Conservation (phyloP, 1,139 yeast species). For the Yamadazyma sp. region DNA sequence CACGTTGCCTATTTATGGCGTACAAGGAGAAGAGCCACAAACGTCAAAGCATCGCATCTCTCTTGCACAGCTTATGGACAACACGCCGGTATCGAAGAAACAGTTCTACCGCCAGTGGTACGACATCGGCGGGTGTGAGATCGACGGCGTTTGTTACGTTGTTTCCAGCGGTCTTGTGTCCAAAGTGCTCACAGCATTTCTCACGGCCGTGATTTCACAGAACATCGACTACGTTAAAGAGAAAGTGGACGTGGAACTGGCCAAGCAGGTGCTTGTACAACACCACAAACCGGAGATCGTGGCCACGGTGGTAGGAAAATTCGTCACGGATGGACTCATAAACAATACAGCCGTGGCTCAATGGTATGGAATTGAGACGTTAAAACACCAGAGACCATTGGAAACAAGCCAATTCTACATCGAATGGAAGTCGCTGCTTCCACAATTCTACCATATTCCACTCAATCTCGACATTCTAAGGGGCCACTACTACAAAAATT, state of each 20-base stretch:
- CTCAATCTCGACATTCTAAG: slow-evolving; percentile 50
- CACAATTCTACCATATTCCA: slow-evolving; percentile 60
- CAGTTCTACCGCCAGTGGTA: slow-evolving; percentile 60
- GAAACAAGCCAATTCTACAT: slow-evolving; percentile 49
- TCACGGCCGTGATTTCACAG: slow-evolving; percentile 52
- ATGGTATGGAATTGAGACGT: slow-evolving; percentile 62
- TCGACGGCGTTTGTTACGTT: slow-evolving; percentile 33
- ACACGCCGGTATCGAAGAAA: slow-evolving; percentile 54
- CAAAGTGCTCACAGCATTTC: slow-evolving; percentile 38
- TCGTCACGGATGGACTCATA: slow-evolving; percentile 2
- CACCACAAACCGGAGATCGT: slow-evolving; percentile 5
- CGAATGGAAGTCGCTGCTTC: slow-evolving; percentile 65
- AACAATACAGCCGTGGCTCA: slow-evolving; percentile 42
- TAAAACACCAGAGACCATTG: slow-evolving; percentile 35
- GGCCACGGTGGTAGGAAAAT: slow-evolving; percentile 10
- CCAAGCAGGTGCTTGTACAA: slow-evolving; percentile 1
- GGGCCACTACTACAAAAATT: slow-evolving; percentile 57
- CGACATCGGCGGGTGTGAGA: slow-evolving; percentile 54
- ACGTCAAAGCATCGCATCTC: not conserved
- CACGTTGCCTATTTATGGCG: not conserved
- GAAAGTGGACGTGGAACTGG: not conserved
- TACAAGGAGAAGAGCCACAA: slow-evolving; percentile 18
- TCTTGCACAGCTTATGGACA: slow-evolving; percentile 39
- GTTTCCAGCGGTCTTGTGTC: slow-evolving; percentile 25
- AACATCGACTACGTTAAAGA: slow-evolving; percentile 26